Evolutionary conservation across 352 stramenopile genomes (phyloP), one percentile per base, ranked within the genome.

Genomic region (Peronospora tabacina): DNA sequence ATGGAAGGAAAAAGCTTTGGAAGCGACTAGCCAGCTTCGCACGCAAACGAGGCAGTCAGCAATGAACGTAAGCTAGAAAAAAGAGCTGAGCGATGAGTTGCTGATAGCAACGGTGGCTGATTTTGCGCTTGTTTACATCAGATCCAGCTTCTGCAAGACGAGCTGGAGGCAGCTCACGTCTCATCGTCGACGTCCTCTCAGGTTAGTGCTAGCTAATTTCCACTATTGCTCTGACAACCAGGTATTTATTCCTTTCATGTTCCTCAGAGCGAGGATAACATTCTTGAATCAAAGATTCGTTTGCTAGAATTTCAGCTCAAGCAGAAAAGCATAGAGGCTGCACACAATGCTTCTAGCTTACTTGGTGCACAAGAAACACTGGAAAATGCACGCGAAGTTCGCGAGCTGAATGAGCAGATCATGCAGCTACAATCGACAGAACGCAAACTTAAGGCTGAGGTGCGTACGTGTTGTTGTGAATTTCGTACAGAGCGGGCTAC

Each of bases 1-100:
- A 45, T 89, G 78, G 75, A 79, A 77, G 33, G 78, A 88, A 36
- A 77, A 85, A 37, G 76, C 76, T 2, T 37, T 88, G 9, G 82
- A 90, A 36, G 56, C 57, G 12, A 65, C 42, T 20, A 80, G 55
- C 22, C 58, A 87, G 42, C 44, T 87, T 15, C 71, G 71, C 3
- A 53, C 63, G 1, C 40, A 65, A 15, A 68, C 55, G 30, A 57
- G 66, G 8, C 65, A 83, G 58, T 74, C 71, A 9, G 64, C 72
- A 5, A 50, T 87, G 45, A 78, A 85, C 62, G 75, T 89, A 36
- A 22, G 51, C 5, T 5, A 38, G 15, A 6, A 32, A 22, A 28
- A 12, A 20, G 15, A 26, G 7, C 19, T 52, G 9, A 15, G 32
- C 16, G 24, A 16, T 17, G 22, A 3, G 20, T 17, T 36, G 40